Evolutionary conservation across 2,329 filamentous ascomycete genomes (phyloP), one percentile per base, ranked within the genome.

Genomic region (Stemphylium vesicarium): DNA sequence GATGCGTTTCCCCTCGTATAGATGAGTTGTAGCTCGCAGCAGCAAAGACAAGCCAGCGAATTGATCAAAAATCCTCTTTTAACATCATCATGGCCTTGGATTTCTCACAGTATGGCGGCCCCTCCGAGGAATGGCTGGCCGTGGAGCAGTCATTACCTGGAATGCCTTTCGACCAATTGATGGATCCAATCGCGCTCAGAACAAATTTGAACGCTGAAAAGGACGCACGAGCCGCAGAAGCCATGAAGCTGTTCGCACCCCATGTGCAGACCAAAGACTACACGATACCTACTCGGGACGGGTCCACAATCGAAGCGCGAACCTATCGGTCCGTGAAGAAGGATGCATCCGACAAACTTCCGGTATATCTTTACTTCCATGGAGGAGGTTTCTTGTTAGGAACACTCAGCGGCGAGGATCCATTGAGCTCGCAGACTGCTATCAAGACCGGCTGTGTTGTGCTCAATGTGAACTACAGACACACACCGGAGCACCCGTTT

Each of bases 321-420:
- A 81, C 63, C 42, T 84, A 84, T 60, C 78, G 79, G 7, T 77
- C 81, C 0, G 54, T 65, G 6, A 65, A 68, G 3, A 59, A 68
- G 2, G 53, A 73, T 8, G 26, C 64, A 24, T 64, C 74, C 9
- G 71, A 75, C 37, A 65, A 58, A 5, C 72, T 85, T 0, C 83
- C 84, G 0, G 69, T 85, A 0, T 80, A 83, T 57, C 68, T 84
- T 1, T 69, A 68, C 42, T 70, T 72, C 41, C 84, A 85, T 57
- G 84, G 84, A 3, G 84, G 83, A 3, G 84, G 83, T 0, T 87
- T 83, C 53, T 60, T 85, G 8, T 81, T 83, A n/a, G 85, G 85
- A 2, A 82, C 79, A 0, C 63, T 86, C 2, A 60, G 68, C 1
- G 80, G 79, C 0, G 85, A 87, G 56, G 84, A 87, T 49, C 79